Percentiles rank a stretch among this genome's conserved stretches.
Conservation (phyloP, 2,329 filamentous ascomycete genomes). For the Ophiostoma perfectum region DNA sequence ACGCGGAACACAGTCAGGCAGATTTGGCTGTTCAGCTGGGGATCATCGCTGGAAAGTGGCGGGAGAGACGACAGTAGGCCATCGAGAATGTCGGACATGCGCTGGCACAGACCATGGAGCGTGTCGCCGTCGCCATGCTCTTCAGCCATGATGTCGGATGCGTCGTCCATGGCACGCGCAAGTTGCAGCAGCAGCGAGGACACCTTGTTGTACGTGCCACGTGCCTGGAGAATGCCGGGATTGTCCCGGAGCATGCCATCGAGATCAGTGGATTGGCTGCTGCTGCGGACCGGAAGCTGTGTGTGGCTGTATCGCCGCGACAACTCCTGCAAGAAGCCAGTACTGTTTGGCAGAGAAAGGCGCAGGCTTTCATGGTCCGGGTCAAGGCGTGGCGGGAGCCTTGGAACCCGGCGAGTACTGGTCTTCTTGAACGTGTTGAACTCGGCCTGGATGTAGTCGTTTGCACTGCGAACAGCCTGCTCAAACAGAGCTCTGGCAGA, state of each 20-base stretch:
- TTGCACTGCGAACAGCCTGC: not conserved
- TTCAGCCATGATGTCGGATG: not conserved
- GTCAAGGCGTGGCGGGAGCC: not conserved
- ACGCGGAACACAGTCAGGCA: slow-evolving; percentile 52
- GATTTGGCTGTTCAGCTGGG: slow-evolving; percentile 47
- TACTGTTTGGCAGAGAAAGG: not conserved
- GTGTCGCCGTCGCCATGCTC: not conserved
- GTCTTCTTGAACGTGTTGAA: not conserved
- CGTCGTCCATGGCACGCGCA: too few species aligned
- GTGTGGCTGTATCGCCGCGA: not conserved
- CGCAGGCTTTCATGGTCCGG: not conserved
- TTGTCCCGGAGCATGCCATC: not conserved
- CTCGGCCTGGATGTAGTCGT: not conserved
- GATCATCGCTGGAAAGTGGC: slow-evolving; percentile 38
- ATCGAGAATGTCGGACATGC: slow-evolving; percentile 28
- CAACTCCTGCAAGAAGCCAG: not conserved
- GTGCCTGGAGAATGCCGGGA: not conserved
- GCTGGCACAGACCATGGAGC: slow-evolving; percentile 30
- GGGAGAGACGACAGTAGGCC: not conserved
- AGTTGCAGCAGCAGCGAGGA: not conserved
- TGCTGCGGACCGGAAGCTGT: not conserved
- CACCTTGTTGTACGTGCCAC: not conserved
- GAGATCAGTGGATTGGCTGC: not conserved
- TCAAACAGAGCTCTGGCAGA: not conserved
- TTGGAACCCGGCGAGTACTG: not conserved